Evolutionary conservation across 192 early-diverging fungal genomes (phyloP).

Genomic region (Coemansia sp.): DNA sequence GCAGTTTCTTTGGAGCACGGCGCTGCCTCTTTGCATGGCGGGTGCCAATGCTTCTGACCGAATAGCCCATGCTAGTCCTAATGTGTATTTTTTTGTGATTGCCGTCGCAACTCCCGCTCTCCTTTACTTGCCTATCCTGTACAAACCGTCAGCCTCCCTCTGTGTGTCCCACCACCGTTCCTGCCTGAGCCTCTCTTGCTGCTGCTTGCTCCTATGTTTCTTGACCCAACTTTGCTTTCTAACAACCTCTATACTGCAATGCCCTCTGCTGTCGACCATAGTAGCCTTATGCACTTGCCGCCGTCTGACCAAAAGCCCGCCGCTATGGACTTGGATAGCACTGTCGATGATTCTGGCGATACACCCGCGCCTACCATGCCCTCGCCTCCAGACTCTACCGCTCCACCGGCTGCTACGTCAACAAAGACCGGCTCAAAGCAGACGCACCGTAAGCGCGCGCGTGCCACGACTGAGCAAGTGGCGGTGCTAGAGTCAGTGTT

Average conservation of each 20-base stretch:
- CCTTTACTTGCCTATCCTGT: background rate
- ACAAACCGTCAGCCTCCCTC: background rate
- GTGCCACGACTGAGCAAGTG: conserved; percentile 73
- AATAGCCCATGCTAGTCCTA: conserved; percentile 6
- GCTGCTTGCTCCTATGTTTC: conserved; percentile 5
- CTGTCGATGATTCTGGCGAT: background rate
- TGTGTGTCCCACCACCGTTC: background rate
- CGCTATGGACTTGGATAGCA: conserved; percentile 10
- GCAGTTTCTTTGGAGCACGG: conserved; percentile 8
- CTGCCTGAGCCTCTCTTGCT: background rate
- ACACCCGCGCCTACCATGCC: conserved; percentile 5
- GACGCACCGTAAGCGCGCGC: conserved; percentile 62
- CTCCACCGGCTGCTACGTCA: background rate
- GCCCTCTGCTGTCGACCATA: conserved; percentile 12
- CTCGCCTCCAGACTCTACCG: conserved; percentile 8
- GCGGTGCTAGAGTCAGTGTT: conserved; percentile 73
- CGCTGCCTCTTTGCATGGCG: background rate
- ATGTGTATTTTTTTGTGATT: conserved; percentile 12
- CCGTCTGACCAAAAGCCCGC: conserved; percentile 13
- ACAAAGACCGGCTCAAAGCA: conserved; percentile 27
- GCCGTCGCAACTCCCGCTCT: background rate
- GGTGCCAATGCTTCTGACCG: background rate
- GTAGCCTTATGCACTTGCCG: conserved; percentile 18
- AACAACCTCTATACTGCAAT: conserved; percentile 17
- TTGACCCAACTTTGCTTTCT: conserved; percentile 23